A percentile compares a stretch with the other conserved stretches of the same genome.
Conservation (phyloP, 75 land plant genomes). For the Adiantum capillusveneris region DNA sequence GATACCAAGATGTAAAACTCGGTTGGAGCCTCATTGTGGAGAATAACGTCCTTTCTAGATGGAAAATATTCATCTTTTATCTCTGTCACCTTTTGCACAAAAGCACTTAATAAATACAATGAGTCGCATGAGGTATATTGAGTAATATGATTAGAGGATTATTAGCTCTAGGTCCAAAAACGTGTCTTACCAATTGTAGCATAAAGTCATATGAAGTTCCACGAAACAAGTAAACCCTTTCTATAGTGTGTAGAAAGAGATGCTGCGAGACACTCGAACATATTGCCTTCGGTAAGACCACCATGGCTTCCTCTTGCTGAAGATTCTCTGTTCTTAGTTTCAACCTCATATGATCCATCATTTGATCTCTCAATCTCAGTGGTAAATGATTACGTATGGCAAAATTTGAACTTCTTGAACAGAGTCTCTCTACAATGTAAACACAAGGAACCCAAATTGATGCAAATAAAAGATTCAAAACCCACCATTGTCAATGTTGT, state of each 20-base stretch:
- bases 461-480: too few relatives aligned
- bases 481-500: slow-evolving; percentile 57
- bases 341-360: slow-evolving; percentile 49
- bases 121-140: too few relatives aligned
- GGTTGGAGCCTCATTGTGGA: slow-evolving; percentile 61
- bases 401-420: slow-evolving; percentile 36
- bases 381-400: slow-evolving; percentile 46
- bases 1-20: slow-evolving; percentile 51
- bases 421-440: too few relatives aligned
- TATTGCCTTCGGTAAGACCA: slow-evolving; percentile 48
- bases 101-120: too few relatives aligned
- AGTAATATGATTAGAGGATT: too few relatives aligned
- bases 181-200: slow-evolving; percentile 42
- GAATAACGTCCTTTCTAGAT: slow-evolving; percentile 49
- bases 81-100: too few relatives aligned
- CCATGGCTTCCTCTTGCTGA: slow-evolving; percentile 44
- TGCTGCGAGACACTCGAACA: slow-evolving; percentile 34
- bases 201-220: slow-evolving; percentile 33
- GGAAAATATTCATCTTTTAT: slow-evolving; percentile 60
- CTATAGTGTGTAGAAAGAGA: slow-evolving; percentile 28
- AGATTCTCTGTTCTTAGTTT: slow-evolving; percentile 43
- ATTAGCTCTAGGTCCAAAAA: too few relatives aligned
- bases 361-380: slow-evolving; percentile 38
- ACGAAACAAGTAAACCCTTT: slow-evolving; percentile 32
- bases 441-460: too few relatives aligned